These are phyloP conservation scores for Radiomyces spectabilis DNA, from an alignment of 192 early-diverging fungal genomes.

Conservation along the genomic window DNA sequence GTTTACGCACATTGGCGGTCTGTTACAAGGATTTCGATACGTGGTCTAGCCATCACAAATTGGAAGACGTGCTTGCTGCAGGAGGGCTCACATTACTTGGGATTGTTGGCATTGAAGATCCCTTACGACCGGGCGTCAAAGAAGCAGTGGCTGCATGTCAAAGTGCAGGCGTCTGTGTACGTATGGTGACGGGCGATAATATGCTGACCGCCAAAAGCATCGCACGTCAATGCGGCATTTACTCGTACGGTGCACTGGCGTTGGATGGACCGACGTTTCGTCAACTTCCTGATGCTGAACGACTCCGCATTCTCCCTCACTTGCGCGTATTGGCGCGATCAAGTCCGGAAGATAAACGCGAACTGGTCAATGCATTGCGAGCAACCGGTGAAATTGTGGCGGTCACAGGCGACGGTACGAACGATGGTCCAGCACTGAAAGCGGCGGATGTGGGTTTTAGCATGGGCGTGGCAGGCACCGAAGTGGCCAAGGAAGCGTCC, in stretches of 20 bases:
- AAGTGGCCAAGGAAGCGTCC: constrained; percentile 99
- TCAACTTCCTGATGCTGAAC: constrained; percentile 66
- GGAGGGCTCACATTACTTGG: constrained; percentile 66
- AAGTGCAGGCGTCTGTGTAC: constrained; percentile 90
- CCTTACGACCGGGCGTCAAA: constrained; percentile 87
- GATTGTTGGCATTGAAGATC: constrained; percentile 95
- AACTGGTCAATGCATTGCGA: constrained; percentile 82
- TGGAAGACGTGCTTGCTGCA: constrained; percentile 41
- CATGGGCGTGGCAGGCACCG: constrained; percentile 98
- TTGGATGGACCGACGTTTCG: constrained; percentile 95
- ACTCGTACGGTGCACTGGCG: constrained; percentile 70
- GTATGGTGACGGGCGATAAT: constrained; percentile 99
- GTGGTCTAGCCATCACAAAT: constrained; percentile 31
- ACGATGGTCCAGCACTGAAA: constrained; percentile 93
- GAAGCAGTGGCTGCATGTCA: constrained; percentile 82
- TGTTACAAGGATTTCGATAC: constrained; percentile 75
- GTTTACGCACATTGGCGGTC: constrained; percentile 86
- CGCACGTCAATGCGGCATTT: constrained; percentile 88
- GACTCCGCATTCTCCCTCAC: constrained; percentile 79
- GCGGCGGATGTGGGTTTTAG: constrained; percentile 94
- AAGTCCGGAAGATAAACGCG: constrained; percentile 94
- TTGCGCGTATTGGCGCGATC: constrained; percentile 93
- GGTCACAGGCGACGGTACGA: constrained; percentile 98
- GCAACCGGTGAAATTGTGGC: constrained; percentile 90
- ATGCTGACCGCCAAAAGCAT: constrained; percentile 88